Percentiles rank a stretch among this genome's conserved stretches.
These are phyloP conservation scores for Claviceps fusiformis DNA, from an alignment of 2,329 filamentous ascomycete genomes.

Conservation along the genomic window DNA sequence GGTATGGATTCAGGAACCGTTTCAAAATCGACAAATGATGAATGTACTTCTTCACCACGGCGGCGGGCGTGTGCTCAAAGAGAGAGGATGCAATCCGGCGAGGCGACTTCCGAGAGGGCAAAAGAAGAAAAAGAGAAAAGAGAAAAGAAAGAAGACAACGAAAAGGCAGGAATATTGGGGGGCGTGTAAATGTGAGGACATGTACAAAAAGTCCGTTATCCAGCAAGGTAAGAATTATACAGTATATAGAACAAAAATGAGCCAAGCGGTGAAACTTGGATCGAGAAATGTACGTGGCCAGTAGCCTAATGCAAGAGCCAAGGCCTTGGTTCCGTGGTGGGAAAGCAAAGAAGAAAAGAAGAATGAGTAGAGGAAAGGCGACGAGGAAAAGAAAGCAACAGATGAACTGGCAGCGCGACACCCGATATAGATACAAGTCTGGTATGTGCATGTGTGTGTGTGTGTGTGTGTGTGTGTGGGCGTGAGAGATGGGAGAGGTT, in stretches of 20 bases:
- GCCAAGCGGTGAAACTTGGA: neutral
- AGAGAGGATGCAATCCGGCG: neutral
- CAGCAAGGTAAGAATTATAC: neutral
- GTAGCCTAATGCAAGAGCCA: neutral
- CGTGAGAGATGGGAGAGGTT: neutral
- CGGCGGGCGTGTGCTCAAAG: neutral
- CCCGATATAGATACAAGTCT: slow-evolving; percentile 1
- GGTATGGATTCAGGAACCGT: neutral
- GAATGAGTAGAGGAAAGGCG: neutral
- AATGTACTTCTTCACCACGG: neutral
- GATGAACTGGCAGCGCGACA: neutral
- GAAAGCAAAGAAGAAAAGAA: too few species aligned
- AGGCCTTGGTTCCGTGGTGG: neutral
- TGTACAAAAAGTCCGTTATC: neutral
- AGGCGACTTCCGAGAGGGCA: too few species aligned
- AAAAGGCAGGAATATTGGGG: neutral
- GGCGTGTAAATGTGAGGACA: too few species aligned
- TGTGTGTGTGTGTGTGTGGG: neutral
- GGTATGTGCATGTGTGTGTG: too few species aligned
- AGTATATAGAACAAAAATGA: neutral
- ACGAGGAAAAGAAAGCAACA: neutral
- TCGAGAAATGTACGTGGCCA: slow-evolving; percentile 5
- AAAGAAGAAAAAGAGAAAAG: too few species aligned
- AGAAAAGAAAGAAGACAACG: too few species aligned
- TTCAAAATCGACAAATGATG: neutral